Base-by-base conservation (phyloP, 1,284 basidiomycete species). In the Xerocomus minutiporus region DNA sequence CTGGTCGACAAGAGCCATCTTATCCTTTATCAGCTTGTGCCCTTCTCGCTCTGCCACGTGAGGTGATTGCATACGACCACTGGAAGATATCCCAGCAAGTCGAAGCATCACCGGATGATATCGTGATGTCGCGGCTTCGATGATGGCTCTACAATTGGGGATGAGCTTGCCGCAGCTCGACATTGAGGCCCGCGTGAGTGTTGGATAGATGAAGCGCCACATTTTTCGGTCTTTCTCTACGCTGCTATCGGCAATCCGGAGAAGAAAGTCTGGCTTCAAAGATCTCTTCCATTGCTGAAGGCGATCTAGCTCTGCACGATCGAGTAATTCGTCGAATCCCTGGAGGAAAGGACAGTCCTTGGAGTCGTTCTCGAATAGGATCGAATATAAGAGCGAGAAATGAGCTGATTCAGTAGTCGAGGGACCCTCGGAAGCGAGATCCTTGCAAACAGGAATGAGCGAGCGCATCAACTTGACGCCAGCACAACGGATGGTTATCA, bases 121-220 rank as follows among this genome's bases (percentile, higher is more conserved):
- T 32, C 84, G 78, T 9, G 80, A 74, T 4, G 80, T 80, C 3
- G 86, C 81, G 5, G 84, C 81, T 46, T 84, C 80, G 13, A 91
- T 62, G 38, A 79, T 76, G 52, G 85, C 83, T 36, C 88, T 78
- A 59, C 88, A 79, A 12, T 75, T 67, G 4, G 65, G 61, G 23
- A 84, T 63, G 5, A 79, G 70, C 23, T 73, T 65, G 23, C 77
- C 72, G 3, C 75, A 70, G 48, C 76, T 66, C 17, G 81, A 74
- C 64, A 80, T 74, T 51, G 79, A 80, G 1, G 69, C 62, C 46
- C 80, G 81, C 54, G 89, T 73, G 59, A 89, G 77, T 5, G 72
- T 64, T 4, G 88, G 84, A 58, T 81, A 88, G 46, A 88, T 65
- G 61, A 82, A 83, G 51, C 80, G 75, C 90, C 90, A 92, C 20